Evolutionary conservation across 768 basidiomycete genomes (phyloP), one percentile per base, ranked within the genome.

Genomic region (Panellus pusillus): DNA sequence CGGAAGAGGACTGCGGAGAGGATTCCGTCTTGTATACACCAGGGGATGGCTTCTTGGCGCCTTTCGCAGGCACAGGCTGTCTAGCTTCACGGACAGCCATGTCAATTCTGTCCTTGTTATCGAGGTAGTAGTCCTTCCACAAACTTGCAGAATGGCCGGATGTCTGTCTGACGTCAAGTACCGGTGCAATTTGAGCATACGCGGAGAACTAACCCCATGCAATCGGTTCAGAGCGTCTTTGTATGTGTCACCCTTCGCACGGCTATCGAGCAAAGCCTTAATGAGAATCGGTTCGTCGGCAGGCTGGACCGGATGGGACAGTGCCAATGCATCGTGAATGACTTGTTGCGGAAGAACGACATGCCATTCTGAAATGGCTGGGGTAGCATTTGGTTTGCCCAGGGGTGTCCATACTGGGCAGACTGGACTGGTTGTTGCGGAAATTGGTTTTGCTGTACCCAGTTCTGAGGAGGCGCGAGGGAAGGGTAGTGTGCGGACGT

Each of bases 91-190:
- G 65, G 47, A 70, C 65, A 12, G 66, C 62, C 27, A 70, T 68
- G 62, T 89, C 83, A 32, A 90, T 70, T 38, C 81, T 79, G 47
- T 77, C 74, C 53, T 80, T 82, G 62, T 89, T 77, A 52, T 89
- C 86, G 14, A 91, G 75, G 60, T 86, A 91, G 64, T 89, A 89
- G 61, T 91, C 89, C 63, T 89, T 90, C 88, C 88, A 91, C 19
- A 86, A 68, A 65, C 76, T 83, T 35, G 86, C 79, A 15, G 77
- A 74, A 63, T 81, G 79, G 6, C 73, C 74, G 52, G 76, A 76
- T 66, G 65, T 75, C 80, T 82, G 52, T 41, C 13, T 20, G 11
- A 32, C 6, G 64, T 62, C 50, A 42, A 52, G 52, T 55, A 54
- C 47, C 45, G 15, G 36, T 15, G 49, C 44, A 47, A 36, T 28